phyloP scores from a whole-genome alignment of 1,139 yeast genomes.

The Saccharomyces hybrid region DNA sequence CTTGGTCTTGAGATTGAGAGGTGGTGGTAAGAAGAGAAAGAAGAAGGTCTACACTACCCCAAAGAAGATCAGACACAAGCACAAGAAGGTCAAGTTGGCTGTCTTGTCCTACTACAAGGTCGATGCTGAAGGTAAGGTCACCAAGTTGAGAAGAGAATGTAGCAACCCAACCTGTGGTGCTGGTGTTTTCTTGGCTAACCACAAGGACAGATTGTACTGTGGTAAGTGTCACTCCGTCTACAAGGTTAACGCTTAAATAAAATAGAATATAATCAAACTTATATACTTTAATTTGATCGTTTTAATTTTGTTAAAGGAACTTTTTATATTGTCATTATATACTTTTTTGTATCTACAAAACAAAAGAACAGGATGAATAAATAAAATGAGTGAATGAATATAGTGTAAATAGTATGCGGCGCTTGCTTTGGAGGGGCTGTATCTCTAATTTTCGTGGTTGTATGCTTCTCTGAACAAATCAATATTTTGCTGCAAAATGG shows the following conservation, averaged over 20 bases:
- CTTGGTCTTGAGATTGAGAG: slow-evolving; percentile 97
- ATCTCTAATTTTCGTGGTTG: slow-evolving; percentile 12
- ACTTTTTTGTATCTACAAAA: background rate
- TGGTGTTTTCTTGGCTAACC: slow-evolving; percentile 99
- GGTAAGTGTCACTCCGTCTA: slow-evolving; percentile 98
- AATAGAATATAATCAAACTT: slow-evolving; percentile 3
- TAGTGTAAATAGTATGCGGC: background rate
- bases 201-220: slow-evolving; percentile 98
- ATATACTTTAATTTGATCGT: slow-evolving; percentile 2
- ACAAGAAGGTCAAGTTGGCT: slow-evolving; percentile 98
- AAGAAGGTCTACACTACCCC: slow-evolving; percentile 99
- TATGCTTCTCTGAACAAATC: slow-evolving; percentile 31
- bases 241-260: slow-evolving; percentile 31
- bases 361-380: background rate
- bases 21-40: slow-evolving; percentile 99
- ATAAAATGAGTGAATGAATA: background rate
- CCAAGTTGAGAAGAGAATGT: slow-evolving; percentile 99
- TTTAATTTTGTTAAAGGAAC: background rate
- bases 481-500: slow-evolving; percentile 24
- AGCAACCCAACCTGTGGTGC: slow-evolving; percentile 92
- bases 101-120: slow-evolving; percentile 99
- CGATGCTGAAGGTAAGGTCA: slow-evolving; percentile 96
- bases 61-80: slow-evolving; percentile 99
- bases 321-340: background rate
- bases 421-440: background rate